These are phyloP conservation scores for Monascus purpureus DNA, from an alignment of 495 filamentous ascomycete species.

Conservation along the genomic window DNA sequence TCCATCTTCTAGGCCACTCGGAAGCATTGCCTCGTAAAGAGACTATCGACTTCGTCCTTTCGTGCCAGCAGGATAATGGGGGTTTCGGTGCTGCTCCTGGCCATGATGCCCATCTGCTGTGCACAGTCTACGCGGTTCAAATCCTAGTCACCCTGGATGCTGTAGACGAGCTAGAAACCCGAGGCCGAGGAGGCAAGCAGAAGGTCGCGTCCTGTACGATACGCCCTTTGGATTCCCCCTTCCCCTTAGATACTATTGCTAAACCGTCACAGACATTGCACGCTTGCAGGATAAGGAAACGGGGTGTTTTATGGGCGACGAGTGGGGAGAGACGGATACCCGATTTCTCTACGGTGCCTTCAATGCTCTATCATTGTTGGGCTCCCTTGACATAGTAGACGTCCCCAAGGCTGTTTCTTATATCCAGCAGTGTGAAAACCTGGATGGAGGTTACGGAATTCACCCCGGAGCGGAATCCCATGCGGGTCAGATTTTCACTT, in stretches of 20 bases:
- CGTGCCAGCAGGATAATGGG: conserved; percentile 73
- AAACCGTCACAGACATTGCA: conserved; percentile 51
- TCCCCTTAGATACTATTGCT: conserved; percentile 5
- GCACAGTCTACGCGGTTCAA: conserved; percentile 86
- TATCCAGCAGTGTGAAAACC: conserved; percentile 70
- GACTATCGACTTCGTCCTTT: conserved; percentile 81
- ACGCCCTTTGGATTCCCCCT: conserved; percentile 2
- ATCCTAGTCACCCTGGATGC: conserved; percentile 76
- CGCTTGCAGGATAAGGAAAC: conserved; percentile 63
- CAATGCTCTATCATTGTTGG: conserved; percentile 72
- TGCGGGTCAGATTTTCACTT: conserved; percentile 87
- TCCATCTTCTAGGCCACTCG: conserved; percentile 71
- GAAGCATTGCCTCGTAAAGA: conserved; percentile 67
- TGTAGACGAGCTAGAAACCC: conserved; percentile 62
- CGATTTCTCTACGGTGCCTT: conserved; percentile 84
- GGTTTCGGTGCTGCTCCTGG: conserved; percentile 90
- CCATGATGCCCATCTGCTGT: conserved; percentile 91
- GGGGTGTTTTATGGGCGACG: conserved; percentile 81
- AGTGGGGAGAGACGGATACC: conserved; percentile 94
- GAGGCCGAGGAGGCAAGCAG: conserved; percentile 48
- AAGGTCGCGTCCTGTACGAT: conserved; percentile 61
- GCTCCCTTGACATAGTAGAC: conserved; percentile 55
- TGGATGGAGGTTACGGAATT: conserved; percentile 86
- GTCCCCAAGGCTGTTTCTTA: conserved; percentile 65
- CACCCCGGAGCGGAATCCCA: conserved; percentile 84